Conservation (phyloP, 805 yeast species). For the Wickerhamomyces queroliae region DNA sequence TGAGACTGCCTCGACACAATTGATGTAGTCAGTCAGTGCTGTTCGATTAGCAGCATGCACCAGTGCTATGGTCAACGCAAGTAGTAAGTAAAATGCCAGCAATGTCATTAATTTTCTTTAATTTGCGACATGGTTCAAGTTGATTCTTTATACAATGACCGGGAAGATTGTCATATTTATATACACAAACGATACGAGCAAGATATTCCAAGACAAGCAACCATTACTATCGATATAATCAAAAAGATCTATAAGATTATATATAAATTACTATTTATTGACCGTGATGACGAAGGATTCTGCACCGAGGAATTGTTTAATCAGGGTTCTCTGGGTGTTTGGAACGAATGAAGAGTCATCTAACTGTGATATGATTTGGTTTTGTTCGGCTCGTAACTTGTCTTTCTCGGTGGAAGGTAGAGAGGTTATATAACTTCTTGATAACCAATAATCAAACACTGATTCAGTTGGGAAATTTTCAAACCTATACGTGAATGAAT, state of each 20-base stretch:
- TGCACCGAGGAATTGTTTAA: conserved; percentile 18
- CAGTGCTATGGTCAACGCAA: too few relatives aligned
- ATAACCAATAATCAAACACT: conserved; percentile 46
- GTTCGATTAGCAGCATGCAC: too few relatives aligned
- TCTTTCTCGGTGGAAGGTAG: conserved; percentile 31
- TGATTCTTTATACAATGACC: too few relatives aligned
- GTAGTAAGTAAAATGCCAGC: too few relatives aligned
- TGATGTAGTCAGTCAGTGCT: too few relatives aligned
- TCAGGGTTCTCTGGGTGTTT: background rate
- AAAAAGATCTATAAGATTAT: conserved; percentile 9
- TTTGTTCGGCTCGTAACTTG: conserved; percentile 26
- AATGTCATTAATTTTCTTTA: too few relatives aligned
- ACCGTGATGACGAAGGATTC: conserved; percentile 14
- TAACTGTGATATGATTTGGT: conserved; percentile 20
- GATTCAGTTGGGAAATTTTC: conserved; percentile 25
- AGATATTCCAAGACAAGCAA: too few relatives aligned
- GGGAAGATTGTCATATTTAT: too few relatives aligned
- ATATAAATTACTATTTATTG: background rate
- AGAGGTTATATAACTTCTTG: conserved; percentile 49
- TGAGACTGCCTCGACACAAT: too few relatives aligned
- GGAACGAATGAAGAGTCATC: conserved; percentile 4
- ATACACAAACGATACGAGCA: too few relatives aligned
- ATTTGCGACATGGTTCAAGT: too few relatives aligned
- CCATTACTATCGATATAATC: too few relatives aligned
- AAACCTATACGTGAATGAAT: conserved; percentile 27